These are phyloP conservation scores for Stachybotrys chlorohalonatus DNA, from an alignment of 2,329 filamentous ascomycete species.

Conservation along the genomic window DNA sequence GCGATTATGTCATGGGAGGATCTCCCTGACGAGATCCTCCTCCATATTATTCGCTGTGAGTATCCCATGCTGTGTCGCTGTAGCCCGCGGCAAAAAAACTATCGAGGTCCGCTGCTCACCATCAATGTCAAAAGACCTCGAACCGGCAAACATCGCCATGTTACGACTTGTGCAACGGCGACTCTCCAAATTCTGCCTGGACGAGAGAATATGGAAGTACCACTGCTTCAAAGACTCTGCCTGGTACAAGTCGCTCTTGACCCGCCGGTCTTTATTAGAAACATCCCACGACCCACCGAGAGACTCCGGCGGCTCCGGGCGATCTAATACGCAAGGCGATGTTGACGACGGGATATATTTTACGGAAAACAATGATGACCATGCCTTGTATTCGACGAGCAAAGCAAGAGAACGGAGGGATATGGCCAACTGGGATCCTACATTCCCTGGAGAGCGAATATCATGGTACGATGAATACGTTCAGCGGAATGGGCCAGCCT, in stretches of 20 bases:
- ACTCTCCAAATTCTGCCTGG: conserved; percentile 59
- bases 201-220: conserved; percentile 67
- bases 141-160: conserved; percentile 39
- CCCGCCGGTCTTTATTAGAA: conserved; percentile 20
- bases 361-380: conserved; percentile 10
- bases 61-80: too few species aligned
- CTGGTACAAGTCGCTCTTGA: conserved; percentile 52
- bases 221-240: conserved; percentile 64
- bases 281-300: conserved; percentile 13
- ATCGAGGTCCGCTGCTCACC: background rate
- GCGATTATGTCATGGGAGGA: conserved; percentile 18
- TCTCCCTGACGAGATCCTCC: conserved; percentile 55
- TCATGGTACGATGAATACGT: conserved; percentile 89
- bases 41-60: conserved; percentile 55
- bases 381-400: background rate
- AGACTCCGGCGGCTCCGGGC: conserved; percentile 1
- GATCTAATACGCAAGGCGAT: conserved; percentile 15
- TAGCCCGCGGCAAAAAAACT: too few species aligned
- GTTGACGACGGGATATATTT: conserved; percentile 22
- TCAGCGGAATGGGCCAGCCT: conserved; percentile 67
- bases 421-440: conserved; percentile 76
- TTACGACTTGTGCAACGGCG: conserved; percentile 62
- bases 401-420: conserved; percentile 33
- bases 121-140: too few species aligned
- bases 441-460: conserved; percentile 59